Percentiles rank a stretch among this genome's conserved stretches.
phyloP scores from a whole-genome alignment of 1,284 basidiomycete genomes.

The Ceratobasidium sp. region DNA sequence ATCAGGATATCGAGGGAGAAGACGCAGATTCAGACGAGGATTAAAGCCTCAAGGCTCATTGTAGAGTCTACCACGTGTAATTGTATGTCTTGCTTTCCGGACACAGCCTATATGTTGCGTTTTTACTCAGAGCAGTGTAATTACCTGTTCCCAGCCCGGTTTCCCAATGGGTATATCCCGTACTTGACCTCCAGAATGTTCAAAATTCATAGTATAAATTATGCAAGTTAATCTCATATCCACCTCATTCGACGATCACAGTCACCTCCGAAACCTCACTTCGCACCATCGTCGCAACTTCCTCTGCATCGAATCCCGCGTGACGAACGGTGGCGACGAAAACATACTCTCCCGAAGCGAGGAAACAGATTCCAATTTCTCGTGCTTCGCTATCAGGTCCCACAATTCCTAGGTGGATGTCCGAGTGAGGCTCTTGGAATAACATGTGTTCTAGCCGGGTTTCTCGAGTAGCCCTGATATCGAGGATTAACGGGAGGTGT shows the following conservation, averaged over 20 bases:
- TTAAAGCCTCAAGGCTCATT: constrained; percentile 10
- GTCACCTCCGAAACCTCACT: constrained; percentile 20
- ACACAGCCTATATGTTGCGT: not conserved
- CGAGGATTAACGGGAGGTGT: constrained; percentile 20
- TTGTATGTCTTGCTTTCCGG: constrained; percentile 1
- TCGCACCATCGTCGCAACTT: constrained; percentile 7
- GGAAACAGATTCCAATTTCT: constrained; percentile 28
- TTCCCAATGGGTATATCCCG: not conserved
- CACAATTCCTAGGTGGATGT: constrained; percentile 19
- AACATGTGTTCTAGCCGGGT: constrained; percentile 27
- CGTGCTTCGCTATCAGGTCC: not conserved
- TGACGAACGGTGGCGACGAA: constrained; percentile 28
- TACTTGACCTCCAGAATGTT: not conserved
- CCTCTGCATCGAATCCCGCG: constrained; percentile 12
- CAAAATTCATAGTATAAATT: constrained; percentile 6
- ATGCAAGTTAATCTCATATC: not conserved
- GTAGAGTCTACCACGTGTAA: not conserved
- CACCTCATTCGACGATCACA: constrained; percentile 21
- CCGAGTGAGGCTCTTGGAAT: constrained; percentile 31
- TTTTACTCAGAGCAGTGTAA: not conserved
- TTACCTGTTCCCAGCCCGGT: not conserved
- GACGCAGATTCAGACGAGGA: constrained; percentile 43
- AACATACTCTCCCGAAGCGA: constrained; percentile 19
- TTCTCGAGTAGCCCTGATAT: constrained; percentile 18
- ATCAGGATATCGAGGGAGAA: constrained; percentile 39